phyloP scores from a whole-genome alignment of 2,329 filamentous ascomycete species.

The Trichoderma koningii region DNA sequence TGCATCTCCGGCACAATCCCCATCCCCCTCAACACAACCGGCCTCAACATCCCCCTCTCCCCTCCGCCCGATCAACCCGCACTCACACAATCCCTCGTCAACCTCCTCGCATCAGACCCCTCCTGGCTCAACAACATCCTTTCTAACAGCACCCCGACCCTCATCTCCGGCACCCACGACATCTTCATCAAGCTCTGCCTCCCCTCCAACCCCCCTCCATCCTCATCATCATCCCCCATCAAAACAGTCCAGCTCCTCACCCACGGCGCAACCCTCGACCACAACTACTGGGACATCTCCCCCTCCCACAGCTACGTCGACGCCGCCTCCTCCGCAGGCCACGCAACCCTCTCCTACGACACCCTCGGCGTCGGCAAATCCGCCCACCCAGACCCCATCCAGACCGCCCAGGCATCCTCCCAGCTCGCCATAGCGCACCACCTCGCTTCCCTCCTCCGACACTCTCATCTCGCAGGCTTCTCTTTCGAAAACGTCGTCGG shows the following conservation, averaged over 20 bases:
- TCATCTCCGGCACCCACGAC: slow-evolving; percentile 1
- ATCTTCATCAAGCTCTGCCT: slow-evolving; percentile 19
- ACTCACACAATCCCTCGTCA: slow-evolving; percentile 6
- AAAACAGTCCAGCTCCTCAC: slow-evolving; percentile 14
- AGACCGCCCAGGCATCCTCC: background rate
- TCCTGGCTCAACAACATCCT: background rate
- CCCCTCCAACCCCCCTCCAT: background rate
- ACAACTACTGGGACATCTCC: slow-evolving; percentile 12
- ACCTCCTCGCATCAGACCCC: background rate
- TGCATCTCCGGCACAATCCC: slow-evolving; percentile 12
- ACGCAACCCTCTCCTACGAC: slow-evolving; percentile 17
- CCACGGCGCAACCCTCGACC: slow-evolving; percentile 16
- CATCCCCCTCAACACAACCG: background rate
- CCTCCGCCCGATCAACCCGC: background rate
- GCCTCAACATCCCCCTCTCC: slow-evolving; percentile 1
- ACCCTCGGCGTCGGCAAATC: slow-evolving; percentile 8
- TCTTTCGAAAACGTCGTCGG: slow-evolving; percentile 9
- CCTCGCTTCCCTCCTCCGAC: background rate
- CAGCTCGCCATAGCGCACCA: slow-evolving; percentile 9
- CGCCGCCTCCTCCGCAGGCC: slow-evolving; percentile 2
- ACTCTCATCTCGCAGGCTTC: background rate
- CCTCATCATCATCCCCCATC: background rate
- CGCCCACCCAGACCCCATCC: slow-evolving; percentile 11
- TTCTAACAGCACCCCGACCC: background rate
- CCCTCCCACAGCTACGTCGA: slow-evolving; percentile 16